Base-by-base conservation (phyloP, 805 yeast genomes). In the Saccharomycopsis malanga region DNA sequence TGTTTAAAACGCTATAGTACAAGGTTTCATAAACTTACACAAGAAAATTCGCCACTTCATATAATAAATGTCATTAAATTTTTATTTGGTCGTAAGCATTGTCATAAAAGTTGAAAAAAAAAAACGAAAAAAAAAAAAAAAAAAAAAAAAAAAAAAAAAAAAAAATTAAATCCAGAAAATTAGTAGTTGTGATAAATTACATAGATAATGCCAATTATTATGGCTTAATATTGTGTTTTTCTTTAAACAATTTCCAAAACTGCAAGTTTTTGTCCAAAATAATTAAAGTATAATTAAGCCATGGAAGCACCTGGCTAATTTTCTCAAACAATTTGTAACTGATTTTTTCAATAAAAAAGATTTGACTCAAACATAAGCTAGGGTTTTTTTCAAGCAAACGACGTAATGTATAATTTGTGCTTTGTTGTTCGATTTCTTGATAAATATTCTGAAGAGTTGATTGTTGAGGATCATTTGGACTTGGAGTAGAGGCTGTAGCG, bases 331-430 rank as follows among this genome's bases (percentile, higher is more conserved):
- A 77, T 46, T 80, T 81, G 52, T 69, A 77, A 3, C 96, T 96
- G 70, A 86, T 89, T 15, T 86, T 74, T 56, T 76, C 72, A 49
- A 88, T 87, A 69, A 89, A 89, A 59, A 86, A 87, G 27, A 86
- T 63, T 65, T 89, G 97, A 15, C 89, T 86, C 53, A 73, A 72
- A 27, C 80, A 79, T 32, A 88, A 67, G 12, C 58, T 52, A 6
- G 82, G 79, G 45, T 72, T 72, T 39, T 61, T 55, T 5, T 56
- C 44, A 18, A 83, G 61, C 4, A 83, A 72, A 7, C 68, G 70
- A 1, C 69, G 65, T 7, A 75, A 57, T 2, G 60, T 51, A 17
- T 48, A 39, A 0, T 17, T 12, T 10, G 24, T 29, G 24, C 21
- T 21, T 18, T 23, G 23, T 20, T n/a, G 29, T 15, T 30, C 34